Base-by-base conservation (phyloP, 139 green algal genomes). In the Closterium sp. region DNA sequence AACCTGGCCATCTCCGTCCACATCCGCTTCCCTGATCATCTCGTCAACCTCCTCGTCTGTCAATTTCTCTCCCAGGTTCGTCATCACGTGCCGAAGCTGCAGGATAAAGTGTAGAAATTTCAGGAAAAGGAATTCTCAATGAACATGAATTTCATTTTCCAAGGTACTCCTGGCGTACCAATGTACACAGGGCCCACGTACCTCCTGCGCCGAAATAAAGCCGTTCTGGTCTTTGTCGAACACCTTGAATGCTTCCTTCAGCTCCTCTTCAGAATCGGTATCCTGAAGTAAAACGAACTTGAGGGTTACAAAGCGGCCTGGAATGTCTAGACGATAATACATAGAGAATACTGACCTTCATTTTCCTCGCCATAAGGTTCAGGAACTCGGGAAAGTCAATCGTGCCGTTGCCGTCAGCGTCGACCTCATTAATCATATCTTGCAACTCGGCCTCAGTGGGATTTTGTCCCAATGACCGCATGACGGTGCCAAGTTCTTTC, bases 141-240 rank as follows among this genome's bases (percentile, higher is more conserved):
- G 3, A 85, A 85, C n/a, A 83, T n/a, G n/a, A n/a, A n/a, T n/a
- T n/a, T n/a, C n/a, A n/a, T n/a, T n/a, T n/a, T n/a, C n/a, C n/a
- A n/a, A n/a, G n/a, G n/a, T n/a, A 66, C 38, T 19, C 4, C 19
- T 1, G 4, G 4, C 38, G 2, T 66, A 16, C 12, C 19, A 19
- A 66, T 9, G 12, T 66, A 1, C 55, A 76, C 55, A 28, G 12
- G 83, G 83, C n/a, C 30, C 0, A 76, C 55, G 55, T 90, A 94
- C 91, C 91, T 99, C 98, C 66, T 97, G 97, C 28, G 98, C 98
- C 7, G 97, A 99, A 89, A 99, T 99, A 93, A 98, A 98, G 43
- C 98, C 98, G 94, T 99, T 99, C 90, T 98, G 97, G 93, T 99
- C 98, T 95, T 99, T 99, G 93, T 99, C 98, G 95, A 99, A 99